phyloP scores from a whole-genome alignment of 2,329 filamentous ascomycete genomes.

The Claviceps lovelessii region DNA sequence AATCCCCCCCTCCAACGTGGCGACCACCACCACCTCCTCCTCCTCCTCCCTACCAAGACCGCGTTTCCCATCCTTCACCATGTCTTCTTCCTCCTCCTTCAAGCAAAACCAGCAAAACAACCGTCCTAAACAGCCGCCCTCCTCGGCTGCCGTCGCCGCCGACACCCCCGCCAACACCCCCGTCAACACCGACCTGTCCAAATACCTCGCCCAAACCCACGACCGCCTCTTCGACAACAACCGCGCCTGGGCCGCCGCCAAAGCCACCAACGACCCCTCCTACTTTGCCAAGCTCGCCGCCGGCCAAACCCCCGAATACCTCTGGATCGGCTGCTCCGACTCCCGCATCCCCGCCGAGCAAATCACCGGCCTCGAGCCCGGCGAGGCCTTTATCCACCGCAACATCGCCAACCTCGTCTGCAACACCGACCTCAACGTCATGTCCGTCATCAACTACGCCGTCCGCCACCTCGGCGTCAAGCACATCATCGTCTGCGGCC shows the following conservation, averaged over 20 bases:
- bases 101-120: too few relatives aligned
- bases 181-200: slow-evolving; percentile 3
- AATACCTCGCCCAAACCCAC: slow-evolving; percentile 48
- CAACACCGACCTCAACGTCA: slow-evolving; percentile 64
- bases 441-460: slow-evolving; percentile 76
- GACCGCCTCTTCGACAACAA: slow-evolving; percentile 58
- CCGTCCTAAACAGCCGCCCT: too few relatives aligned
- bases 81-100: neutral
- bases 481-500: slow-evolving; percentile 66
- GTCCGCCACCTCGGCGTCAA: slow-evolving; percentile 68
- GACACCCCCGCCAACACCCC: neutral
- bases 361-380: slow-evolving; percentile 69
- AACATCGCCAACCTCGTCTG: slow-evolving; percentile 86
- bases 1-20: neutral
- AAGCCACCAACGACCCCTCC: slow-evolving; percentile 41
- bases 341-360: slow-evolving; percentile 84
- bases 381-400: slow-evolving; percentile 85
- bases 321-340: slow-evolving; percentile 88
- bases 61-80: neutral
- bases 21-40: neutral
- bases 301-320: slow-evolving; percentile 56
- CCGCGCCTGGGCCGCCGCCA: slow-evolving; percentile 47
- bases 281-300: slow-evolving; percentile 51
- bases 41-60: neutral
- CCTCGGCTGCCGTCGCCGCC: too few relatives aligned